Evolutionary conservation across 2,329 filamentous ascomycete species (phyloP), one percentile per base, ranked within the genome.

Genomic region (Colletotrichum gloeosporioides): DNA sequence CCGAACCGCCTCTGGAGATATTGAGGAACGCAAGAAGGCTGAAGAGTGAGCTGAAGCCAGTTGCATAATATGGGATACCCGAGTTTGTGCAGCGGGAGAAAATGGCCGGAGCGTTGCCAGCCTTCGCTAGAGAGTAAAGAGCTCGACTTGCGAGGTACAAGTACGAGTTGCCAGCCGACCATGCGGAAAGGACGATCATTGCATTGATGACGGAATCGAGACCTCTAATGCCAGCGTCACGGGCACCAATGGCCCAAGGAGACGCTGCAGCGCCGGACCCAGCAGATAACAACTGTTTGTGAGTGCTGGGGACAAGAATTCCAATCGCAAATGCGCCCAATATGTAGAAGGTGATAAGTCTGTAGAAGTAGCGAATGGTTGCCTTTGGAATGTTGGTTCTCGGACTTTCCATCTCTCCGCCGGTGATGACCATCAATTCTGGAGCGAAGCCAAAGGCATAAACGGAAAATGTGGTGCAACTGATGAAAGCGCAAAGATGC

Each of bases 21-120:
- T 93, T 92, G 16, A 69, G 49, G 82, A 94, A 95, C 15, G 90
- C 89, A 29, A 95, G 85, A 16, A 93, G 87, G 8, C 91, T 88
- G 74, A 95, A 90, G 3, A 88, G 79, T 74, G 93, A 87, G 1
- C 90, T 90, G 32, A 90, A 83, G 13, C 82, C 7, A 85, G 89
- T 62, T 12, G 85, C 82, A 4, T 85, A 80, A 84, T 84, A 86
- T 4, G 85, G 85, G 3, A 86, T 83, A 64, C 83, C 81, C 22
- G 84, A 79, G 2, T 77, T 78, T 73, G 84, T 86, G 36, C 22
- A 86, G 71, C 63, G 76, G 80, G 27, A 79, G 55, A 78, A 74
- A 7, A 75, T 64, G 63, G 69, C 75, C 6, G 90, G 90, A 0
- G 90, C 90, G 77, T 91, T 88, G 3, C 86, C 83, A 34, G 90